phyloP scores from a whole-genome alignment of 75 land plant genomes.

The Cryptomeria japonica region DNA sequence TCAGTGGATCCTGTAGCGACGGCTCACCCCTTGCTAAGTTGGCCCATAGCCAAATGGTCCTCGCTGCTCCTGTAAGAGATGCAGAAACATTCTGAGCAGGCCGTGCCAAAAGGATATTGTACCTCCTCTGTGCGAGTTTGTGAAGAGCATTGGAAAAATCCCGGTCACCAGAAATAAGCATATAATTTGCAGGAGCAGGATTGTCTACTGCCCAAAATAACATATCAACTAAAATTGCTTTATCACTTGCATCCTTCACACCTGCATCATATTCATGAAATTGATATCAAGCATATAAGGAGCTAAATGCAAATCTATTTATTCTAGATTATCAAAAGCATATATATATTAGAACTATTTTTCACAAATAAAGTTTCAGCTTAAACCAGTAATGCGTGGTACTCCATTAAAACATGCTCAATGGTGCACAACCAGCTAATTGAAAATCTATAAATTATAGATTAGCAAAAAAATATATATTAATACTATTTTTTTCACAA shows the following conservation, averaged over 20 bases:
- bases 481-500: background rate
- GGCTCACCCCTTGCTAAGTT: conserved; percentile 55
- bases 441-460: background rate
- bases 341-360: background rate
- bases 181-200: conserved; percentile 79
- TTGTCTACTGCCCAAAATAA: conserved; percentile 82
- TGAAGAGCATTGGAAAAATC: conserved; percentile 82
- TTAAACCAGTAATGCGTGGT: background rate
- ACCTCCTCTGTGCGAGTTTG: conserved; percentile 63
- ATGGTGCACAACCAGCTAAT: background rate
- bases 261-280: conserved; percentile 30
- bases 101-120: conserved; percentile 74
- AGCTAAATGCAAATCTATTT: background rate
- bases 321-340: background rate
- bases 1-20: conserved; percentile 16
- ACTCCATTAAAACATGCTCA: background rate
- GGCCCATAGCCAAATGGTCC: conserved; percentile 72
- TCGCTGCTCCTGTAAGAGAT: conserved; percentile 72
- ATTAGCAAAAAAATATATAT: background rate
- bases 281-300: background rate
- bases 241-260: conserved; percentile 81
- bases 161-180: conserved; percentile 83
- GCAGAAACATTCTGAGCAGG: conserved; percentile 55
- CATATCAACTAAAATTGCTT: conserved; percentile 76
- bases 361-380: background rate